Base-by-base conservation (phyloP, 2,329 filamentous ascomycete genomes). In the Hirsutella rhossiliensis region DNA sequence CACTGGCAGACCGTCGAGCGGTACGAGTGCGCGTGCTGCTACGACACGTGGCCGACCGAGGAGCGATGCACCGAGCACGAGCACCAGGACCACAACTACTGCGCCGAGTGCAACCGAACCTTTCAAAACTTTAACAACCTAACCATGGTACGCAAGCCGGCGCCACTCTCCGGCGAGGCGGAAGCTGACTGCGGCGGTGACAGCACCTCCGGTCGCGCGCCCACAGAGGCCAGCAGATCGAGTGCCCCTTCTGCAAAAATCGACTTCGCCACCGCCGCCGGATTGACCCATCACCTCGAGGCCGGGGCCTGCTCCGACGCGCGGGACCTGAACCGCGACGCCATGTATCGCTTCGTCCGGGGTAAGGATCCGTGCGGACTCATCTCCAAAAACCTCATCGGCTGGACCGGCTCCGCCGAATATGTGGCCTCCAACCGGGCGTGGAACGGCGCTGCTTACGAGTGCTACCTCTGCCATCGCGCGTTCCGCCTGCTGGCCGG, bases 221-320 rank as follows among this genome's bases (percentile, higher is more conserved):
- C 42, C 78, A 83, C 49, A 64, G 63, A 1, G 68, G 69, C 43
- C 46, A 40, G 0, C 56, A 56, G 2, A 55, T 78, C 8, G 1
- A 34, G 0, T 83, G 78, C 45, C 76, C 72, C 0, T 80, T 75
- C 53, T 82, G 78, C 60, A 54, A 60, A 31, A 46, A 32, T 2
- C 17, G 5, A n/a, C 6, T 76, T 64, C 48, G 61, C 67, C 11
- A 69, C 70, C 0, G 73, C 74, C 2, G 73, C 69, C 2, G 77
- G 74, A 11, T 47, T 80, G 3, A 53, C 61, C 0, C 63, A 76
- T 53, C 73, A 82, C 48, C 54, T 81, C 2, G 78, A 82, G 49
- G 58, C 54, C 0, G 70, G 71, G n/a, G 56, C 62, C 1, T 82
- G 78, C 45, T 61, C 64, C 0, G 54, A 54, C 0, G 71, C 74